Base-by-base conservation (phyloP, 257 asterid genomes). In the Plectranthus barbatus region DNA sequence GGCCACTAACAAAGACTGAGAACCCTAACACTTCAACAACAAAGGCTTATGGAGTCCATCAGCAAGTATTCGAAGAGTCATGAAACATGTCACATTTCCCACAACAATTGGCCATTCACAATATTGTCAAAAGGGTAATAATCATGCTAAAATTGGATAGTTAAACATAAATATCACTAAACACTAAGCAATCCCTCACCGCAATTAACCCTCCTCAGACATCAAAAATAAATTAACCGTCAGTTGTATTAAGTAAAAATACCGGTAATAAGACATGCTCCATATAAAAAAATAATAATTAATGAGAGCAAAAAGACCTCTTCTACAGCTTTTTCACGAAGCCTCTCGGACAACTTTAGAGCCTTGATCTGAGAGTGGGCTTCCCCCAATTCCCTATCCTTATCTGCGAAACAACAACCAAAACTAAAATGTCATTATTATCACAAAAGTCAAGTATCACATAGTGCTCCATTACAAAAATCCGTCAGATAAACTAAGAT, bases 261-360 rank as follows among this genome's bases (percentile, higher is more conserved):
- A 33, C 48, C 51, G 42, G 21, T 21, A 23, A 57, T 41, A 36
- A 60, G 55, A 69, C n/a, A 60, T 47, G 47, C 8, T 29, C 24
- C 39, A 67, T 29, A 17, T 1, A 36, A 48, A 2, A 15, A 23
- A 41, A 5, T 18, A 9, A 1, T 26, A 26, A 26, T 1, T 31
- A 64, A 52, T 13, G 9, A 37, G 42, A 62, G 42, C 29, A 4
- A 52, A 37, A 31, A 31, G 69, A 93, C 99, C 97, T 93, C 97
- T 82, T 87, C 97, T 50, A 90, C 97, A 54, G 97, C 97, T 64
- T 87, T 90, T 75, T 90, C 97, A 11, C 93, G 80, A 14, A 83
- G 83, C 53, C 95, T 81, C 72, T 90, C 97, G 0, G 96, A 90
- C 23, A 79, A 68, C 82, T 70, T 83, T 72, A 90, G 73, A 21